phyloP scores from a whole-genome alignment of 805 yeast genomes.

The Kodamaea neixiangensis region DNA sequence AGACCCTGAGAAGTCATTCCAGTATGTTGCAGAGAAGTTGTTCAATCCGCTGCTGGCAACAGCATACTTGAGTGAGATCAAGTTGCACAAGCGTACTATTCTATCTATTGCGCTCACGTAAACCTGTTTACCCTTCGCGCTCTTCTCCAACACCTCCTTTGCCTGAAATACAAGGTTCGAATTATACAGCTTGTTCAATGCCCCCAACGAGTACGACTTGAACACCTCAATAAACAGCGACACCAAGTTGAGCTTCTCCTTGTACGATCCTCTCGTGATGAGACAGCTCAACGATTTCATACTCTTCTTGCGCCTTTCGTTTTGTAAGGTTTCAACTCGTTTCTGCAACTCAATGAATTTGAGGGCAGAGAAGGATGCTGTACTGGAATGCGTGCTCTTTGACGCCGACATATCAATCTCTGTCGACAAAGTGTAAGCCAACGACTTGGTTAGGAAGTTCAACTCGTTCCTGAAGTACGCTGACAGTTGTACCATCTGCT shows the following conservation, averaged over 20 bases:
- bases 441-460: conserved; percentile 19
- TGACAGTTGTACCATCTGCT: conserved; percentile 18
- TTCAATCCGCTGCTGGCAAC: conserved; percentile 19
- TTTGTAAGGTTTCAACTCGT: conserved; percentile 4
- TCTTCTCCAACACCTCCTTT: background rate
- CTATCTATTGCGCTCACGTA: conserved; percentile 17
- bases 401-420: conserved; percentile 27
- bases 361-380: conserved; percentile 15
- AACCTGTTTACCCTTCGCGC: conserved; percentile 17
- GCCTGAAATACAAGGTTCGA: background rate
- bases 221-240: conserved; percentile 22
- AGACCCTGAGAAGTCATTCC: conserved; percentile 8
- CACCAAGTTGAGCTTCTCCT: conserved; percentile 27
- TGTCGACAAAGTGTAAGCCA: conserved; percentile 22
- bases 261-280: conserved; percentile 29
- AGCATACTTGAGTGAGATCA: conserved; percentile 18
- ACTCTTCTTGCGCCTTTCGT: conserved; percentile 10
- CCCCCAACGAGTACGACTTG: conserved; percentile 2
- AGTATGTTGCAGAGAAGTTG: conserved; percentile 14
- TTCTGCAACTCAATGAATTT: conserved; percentile 11
- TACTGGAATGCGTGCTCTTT: conserved; percentile 22
- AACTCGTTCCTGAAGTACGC: conserved; percentile 19
- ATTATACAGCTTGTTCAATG: conserved; percentile 5
- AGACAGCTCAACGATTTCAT: conserved; percentile 23
- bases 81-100: conserved; percentile 17